phyloP scores from a whole-genome alignment of 2,329 filamentous ascomycete species.

The Penicillium olsonii region DNA sequence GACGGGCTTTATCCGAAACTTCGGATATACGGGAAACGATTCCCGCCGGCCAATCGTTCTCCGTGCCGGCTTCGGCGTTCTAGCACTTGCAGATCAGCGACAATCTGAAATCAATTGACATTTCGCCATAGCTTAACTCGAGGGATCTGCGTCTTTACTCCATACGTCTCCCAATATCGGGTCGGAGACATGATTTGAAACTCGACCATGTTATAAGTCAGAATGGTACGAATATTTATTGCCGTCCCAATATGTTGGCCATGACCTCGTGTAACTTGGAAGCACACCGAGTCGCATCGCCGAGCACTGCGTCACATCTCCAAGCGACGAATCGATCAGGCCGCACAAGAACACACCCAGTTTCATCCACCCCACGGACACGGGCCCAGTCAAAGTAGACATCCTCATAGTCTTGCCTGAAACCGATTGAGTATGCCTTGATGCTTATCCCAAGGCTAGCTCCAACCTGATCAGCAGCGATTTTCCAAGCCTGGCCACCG shows the following conservation, averaged over 20 bases:
- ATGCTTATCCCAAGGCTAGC: constrained; percentile 50
- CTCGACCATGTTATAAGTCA: background rate
- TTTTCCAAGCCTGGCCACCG: constrained; percentile 58
- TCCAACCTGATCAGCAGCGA: constrained; percentile 47
- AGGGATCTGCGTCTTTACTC: too few species aligned
- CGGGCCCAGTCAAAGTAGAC: constrained; percentile 62
- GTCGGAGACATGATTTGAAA: background rate
- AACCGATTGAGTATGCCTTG: constrained; percentile 56
- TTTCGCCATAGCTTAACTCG: too few species aligned
- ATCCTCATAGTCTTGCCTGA: constrained; percentile 61
- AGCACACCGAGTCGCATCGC: constrained; percentile 5
- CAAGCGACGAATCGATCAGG: constrained; percentile 63
- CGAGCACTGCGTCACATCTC: constrained; percentile 35
- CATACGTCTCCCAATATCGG: too few species aligned
- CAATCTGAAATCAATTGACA: too few species aligned
- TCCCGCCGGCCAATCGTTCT: background rate
- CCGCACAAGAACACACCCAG: constrained; percentile 38
- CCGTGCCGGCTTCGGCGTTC: too few species aligned
- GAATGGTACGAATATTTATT: background rate
- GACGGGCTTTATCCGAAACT: background rate
- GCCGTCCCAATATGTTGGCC: constrained; percentile 9
- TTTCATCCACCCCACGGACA: constrained; percentile 51
- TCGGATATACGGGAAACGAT: background rate
- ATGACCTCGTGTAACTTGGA: constrained; percentile 12
- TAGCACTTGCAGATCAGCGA: too few species aligned